Percentiles rank a stretch among this genome's conserved stretches.
Conservation (phyloP, 352 stramenopile genomes). For the Pythium oligandrum region DNA sequence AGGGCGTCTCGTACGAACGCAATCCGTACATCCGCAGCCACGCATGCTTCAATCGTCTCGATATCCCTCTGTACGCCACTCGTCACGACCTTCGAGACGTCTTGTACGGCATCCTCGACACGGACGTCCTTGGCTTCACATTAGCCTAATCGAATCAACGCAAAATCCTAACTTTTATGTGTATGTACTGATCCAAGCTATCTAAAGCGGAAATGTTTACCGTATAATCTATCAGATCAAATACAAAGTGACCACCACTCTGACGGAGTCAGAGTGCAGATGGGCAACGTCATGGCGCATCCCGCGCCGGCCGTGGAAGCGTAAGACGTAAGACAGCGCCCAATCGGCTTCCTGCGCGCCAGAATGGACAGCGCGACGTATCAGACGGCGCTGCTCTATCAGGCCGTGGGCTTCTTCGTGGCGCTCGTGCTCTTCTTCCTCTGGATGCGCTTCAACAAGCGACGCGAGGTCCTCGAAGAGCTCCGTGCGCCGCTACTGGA, state of each 20-base stretch:
- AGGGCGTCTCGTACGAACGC: constrained; percentile 23
- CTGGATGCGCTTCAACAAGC: constrained; percentile 40
- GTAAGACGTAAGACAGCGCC: no score
- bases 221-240: no score
- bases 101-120: constrained; percentile 19
- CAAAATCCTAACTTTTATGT: no score
- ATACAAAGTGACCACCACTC: no score
- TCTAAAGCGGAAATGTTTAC: no score
- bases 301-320: no score
- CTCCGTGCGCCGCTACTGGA: constrained; percentile 50
- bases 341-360: no score
- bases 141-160: constrained; percentile 5
- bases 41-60: constrained; percentile 22
- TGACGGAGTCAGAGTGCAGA: no score
- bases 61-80: constrained; percentile 18
- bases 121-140: constrained; percentile 22
- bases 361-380: constrained; percentile 5
- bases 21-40: constrained; percentile 22
- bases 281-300: no score
- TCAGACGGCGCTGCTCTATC: constrained; percentile 47
- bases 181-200: no score
- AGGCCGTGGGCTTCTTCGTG: constrained; percentile 52
- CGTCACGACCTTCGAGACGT: constrained; percentile 13
- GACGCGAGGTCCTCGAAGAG: constrained; percentile 30
- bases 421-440: constrained; percentile 49